Evolutionary conservation across 2,329 filamentous ascomycete genomes (phyloP).

Genomic region (Venturia asperata): DNA sequence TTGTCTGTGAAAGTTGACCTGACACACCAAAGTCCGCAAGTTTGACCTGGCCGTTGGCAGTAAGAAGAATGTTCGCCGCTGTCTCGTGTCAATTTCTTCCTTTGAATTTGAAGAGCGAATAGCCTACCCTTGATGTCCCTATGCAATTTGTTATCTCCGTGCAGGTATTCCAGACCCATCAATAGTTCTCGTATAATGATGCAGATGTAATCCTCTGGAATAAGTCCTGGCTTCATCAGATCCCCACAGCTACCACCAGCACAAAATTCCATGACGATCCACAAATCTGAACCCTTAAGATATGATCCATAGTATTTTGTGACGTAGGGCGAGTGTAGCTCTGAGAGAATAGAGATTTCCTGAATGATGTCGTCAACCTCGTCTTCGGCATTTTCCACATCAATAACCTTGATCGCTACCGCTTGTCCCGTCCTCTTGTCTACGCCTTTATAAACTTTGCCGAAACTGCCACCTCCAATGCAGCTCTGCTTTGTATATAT

Average conservation of each 20-base stretch:
- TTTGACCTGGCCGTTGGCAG: constrained; percentile 90
- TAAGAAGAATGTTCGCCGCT: constrained; percentile 90
- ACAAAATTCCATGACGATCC: constrained; percentile 99
- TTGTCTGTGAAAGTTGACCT: constrained; percentile 89
- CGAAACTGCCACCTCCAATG: constrained; percentile 88
- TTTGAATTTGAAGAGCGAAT: not conserved
- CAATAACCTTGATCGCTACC: constrained; percentile 97
- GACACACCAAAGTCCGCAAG: constrained; percentile 96
- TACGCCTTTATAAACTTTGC: constrained; percentile 97
- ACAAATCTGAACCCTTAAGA: constrained; percentile 89
- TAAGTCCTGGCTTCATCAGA: constrained; percentile 85
- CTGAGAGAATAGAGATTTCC: constrained; percentile 94
- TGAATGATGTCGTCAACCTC: constrained; percentile 99
- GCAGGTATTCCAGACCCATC: constrained; percentile 83
- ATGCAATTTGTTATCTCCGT: constrained; percentile 92
- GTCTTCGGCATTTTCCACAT: constrained; percentile 97
- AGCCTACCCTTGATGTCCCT: constrained; percentile 82
- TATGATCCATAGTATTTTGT: constrained; percentile 98
- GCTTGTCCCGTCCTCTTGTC: constrained; percentile 89
- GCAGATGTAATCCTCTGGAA: constrained; percentile 92
- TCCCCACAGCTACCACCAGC: constrained; percentile 94
- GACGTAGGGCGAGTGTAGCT: constrained; percentile 90
- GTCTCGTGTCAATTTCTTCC: constrained; percentile 15
- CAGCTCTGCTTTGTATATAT: constrained; percentile 36
- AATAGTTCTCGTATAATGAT: constrained; percentile 90